Conservation (phyloP, 1,139 yeast genomes). For the Lodderomyces oxycetoniae region DNA sequence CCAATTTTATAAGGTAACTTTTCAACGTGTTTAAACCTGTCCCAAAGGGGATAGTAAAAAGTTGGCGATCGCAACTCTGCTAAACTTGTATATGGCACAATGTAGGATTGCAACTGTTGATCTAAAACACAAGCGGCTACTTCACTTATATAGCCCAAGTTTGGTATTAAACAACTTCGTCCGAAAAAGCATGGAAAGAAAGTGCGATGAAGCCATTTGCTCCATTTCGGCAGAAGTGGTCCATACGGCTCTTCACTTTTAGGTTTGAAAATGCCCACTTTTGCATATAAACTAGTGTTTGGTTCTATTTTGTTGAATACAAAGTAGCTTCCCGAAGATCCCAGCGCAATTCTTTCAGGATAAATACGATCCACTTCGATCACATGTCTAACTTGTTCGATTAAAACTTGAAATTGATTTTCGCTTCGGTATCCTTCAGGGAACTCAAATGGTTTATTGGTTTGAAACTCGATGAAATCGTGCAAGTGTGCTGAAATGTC, state of each 20-base stretch:
- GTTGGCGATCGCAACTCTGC: slow-evolving; percentile 49
- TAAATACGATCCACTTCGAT: slow-evolving; percentile 22
- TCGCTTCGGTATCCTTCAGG: slow-evolving; percentile 23
- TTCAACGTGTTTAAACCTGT: slow-evolving; percentile 20
- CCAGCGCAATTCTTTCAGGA: slow-evolving; percentile 57
- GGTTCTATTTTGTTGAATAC: slow-evolving; percentile 23
- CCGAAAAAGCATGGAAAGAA: slow-evolving; percentile 78
- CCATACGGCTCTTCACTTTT: slow-evolving; percentile 83
- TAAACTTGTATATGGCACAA: slow-evolving; percentile 66
- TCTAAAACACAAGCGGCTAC: slow-evolving; percentile 68
- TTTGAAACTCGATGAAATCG: too few species aligned
- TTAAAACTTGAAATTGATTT: slow-evolving; percentile 19
- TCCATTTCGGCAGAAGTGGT: slow-evolving; percentile 74
- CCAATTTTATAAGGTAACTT: slow-evolving; percentile 53
- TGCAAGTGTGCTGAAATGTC: neutral
- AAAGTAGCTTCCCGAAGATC: slow-evolving; percentile 73
- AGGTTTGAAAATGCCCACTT: slow-evolving; percentile 67
- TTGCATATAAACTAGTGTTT: slow-evolving; percentile 10
- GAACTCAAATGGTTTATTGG: slow-evolving; percentile 9
- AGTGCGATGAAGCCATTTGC: slow-evolving; percentile 73
- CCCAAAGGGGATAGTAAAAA: slow-evolving; percentile 55
- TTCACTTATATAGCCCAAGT: slow-evolving; percentile 68
- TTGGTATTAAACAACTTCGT: slow-evolving; percentile 66
- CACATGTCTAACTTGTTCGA: slow-evolving; percentile 19
- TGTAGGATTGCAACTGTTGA: slow-evolving; percentile 50